phyloP scores from a whole-genome alignment of 140 eudicot genomes.

The Bidens hawaiensis region DNA sequence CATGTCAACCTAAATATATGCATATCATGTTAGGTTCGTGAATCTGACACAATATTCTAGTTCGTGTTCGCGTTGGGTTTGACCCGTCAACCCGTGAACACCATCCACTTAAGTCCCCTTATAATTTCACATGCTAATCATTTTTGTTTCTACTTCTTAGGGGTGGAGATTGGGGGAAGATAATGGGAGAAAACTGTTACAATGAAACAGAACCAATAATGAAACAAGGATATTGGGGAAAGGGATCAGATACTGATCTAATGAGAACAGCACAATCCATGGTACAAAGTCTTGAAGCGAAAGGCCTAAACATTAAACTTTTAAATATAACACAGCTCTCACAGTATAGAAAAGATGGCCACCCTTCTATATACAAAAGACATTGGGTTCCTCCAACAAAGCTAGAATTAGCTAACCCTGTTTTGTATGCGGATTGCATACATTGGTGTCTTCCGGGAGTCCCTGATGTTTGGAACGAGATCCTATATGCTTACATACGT shows the following conservation, averaged over 20 bases:
- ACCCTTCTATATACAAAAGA: slow-evolving; percentile 55
- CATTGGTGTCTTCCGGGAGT: slow-evolving; percentile 88
- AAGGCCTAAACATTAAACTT: slow-evolving; percentile 53
- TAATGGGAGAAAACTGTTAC: slow-evolving; percentile 49
- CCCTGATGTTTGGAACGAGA: slow-evolving; percentile 70
- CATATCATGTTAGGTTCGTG: neutral
- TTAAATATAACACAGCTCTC: slow-evolving; percentile 74
- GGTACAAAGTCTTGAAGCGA: slow-evolving; percentile 38
- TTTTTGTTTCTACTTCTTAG: slow-evolving; percentile 30
- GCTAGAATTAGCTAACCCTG: slow-evolving; percentile 40
- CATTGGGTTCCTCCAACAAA: slow-evolving; percentile 63
- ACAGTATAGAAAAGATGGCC: slow-evolving; percentile 69
- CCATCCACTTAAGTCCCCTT: neutral
- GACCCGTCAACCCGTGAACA: neutral
- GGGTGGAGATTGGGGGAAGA: slow-evolving; percentile 87
- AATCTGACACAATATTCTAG: neutral
- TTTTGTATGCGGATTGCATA: slow-evolving; percentile 47
- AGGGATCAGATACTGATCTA: slow-evolving; percentile 59
- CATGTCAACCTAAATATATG: neutral
- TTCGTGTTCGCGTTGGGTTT: neutral
- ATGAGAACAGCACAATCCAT: slow-evolving; percentile 52
- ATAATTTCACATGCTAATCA: neutral
- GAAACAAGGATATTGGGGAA: slow-evolving; percentile 55
- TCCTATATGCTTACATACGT: slow-evolving; percentile 47
- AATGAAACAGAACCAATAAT: slow-evolving; percentile 54